Evolutionary conservation across 345 rosid genomes (phyloP).

Genomic region (Aethionema arabicum): DNA sequence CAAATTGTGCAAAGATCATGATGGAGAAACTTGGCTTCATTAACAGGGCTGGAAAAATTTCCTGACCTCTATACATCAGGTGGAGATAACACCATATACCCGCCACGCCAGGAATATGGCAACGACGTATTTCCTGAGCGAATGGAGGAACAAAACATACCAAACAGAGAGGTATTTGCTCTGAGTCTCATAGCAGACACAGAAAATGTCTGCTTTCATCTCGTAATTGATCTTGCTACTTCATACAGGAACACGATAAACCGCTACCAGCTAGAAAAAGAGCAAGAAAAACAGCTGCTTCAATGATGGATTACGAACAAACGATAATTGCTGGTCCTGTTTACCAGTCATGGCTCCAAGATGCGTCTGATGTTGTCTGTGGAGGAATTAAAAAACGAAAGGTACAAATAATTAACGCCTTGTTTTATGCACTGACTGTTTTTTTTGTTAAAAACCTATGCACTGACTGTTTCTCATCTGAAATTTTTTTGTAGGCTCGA

Average conservation of each 20-base stretch:
- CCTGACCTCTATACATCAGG: slow-evolving; percentile 33
- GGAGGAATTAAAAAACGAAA: slow-evolving; percentile 58
- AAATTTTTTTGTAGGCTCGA: slow-evolving; percentile 41
- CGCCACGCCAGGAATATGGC: slow-evolving; percentile 25
- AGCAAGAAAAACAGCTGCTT: slow-evolving; percentile 44
- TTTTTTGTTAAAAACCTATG: slow-evolving; percentile 11
- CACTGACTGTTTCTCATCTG: slow-evolving; percentile 15
- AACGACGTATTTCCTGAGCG: slow-evolving; percentile 26
- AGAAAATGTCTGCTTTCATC: neutral
- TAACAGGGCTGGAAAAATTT: slow-evolving; percentile 15
- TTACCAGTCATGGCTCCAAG: slow-evolving; percentile 78
- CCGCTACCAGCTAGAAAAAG: slow-evolving; percentile 46
- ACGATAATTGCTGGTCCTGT: slow-evolving; percentile 58
- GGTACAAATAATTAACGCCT: slow-evolving; percentile 41
- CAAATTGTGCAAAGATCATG: neutral
- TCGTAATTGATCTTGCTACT: slow-evolving; percentile 22
- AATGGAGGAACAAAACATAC: slow-evolving; percentile 39
- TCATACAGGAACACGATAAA: slow-evolving; percentile 50
- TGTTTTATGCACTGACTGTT: no score
- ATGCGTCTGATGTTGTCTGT: slow-evolving; percentile 55
- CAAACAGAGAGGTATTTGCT: slow-evolving; percentile 47
- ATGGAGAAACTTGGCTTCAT: slow-evolving; percentile 20
- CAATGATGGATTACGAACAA: slow-evolving; percentile 64
- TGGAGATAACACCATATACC: slow-evolving; percentile 50
- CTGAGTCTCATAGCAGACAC: neutral